Conservation (phyloP, 148 eudicot species). For the Persicaria tinctoria region DNA sequence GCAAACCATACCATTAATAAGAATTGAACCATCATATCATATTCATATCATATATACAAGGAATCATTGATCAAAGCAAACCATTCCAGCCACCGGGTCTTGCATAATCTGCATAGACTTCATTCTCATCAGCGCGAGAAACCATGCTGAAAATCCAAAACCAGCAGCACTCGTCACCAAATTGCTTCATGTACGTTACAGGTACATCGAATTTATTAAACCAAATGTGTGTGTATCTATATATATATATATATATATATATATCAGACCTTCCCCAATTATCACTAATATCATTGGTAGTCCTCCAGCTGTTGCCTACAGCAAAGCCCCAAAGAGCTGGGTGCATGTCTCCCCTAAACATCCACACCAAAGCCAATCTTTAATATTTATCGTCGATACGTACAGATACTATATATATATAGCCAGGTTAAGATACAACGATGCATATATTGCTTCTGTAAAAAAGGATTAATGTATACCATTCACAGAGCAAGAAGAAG, state of each 20-base stretch:
- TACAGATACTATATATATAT: no score
- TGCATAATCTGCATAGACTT: constrained; percentile 58
- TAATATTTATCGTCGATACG: no score
- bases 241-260: not conserved
- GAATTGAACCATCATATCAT: no score
- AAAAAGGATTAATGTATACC: constrained; percentile 26
- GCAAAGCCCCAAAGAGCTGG: constrained; percentile 13
- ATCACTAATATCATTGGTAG: constrained; percentile 13
- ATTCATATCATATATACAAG: not conserved
- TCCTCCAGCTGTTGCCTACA: constrained; percentile 19
- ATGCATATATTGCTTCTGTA: no score
- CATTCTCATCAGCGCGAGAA: constrained; percentile 65
- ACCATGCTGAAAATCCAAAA: constrained; percentile 52
- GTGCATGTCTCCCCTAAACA: constrained; percentile 18
- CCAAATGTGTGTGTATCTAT: not conserved
- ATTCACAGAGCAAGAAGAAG: constrained; percentile 86
- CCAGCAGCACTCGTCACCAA: no score
- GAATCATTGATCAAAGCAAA: constrained; percentile 16
- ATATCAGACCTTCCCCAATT: constrained; percentile 2
- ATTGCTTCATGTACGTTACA: not conserved
- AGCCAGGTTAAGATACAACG: no score
- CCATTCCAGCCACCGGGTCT: constrained; percentile 99
- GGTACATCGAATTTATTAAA: not conserved
- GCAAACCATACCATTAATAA: not conserved
- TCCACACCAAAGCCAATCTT: not conserved